A percentile compares a stretch with the other conserved stretches of the same genome.
phyloP scores from a whole-genome alignment of 257 asterid species.

The Ballota nigra region DNA sequence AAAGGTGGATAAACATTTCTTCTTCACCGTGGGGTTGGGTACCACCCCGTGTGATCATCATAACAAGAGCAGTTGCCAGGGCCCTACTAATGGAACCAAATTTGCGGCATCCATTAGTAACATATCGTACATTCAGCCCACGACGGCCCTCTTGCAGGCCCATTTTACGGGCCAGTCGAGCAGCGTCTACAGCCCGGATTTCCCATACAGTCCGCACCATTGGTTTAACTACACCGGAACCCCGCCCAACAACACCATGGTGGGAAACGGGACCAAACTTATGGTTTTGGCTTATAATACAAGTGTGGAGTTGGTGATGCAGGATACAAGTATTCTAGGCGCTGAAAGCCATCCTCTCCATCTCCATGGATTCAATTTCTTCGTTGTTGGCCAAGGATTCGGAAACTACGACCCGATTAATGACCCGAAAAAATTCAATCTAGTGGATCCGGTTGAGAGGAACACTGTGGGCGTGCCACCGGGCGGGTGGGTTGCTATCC shows the following conservation, averaged over 20 bases:
- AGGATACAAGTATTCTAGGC: conserved; percentile 10
- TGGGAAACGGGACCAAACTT: conserved; percentile 17
- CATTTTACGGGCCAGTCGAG: conserved; percentile 31
- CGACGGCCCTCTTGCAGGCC: conserved; percentile 38
- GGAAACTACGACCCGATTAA: conserved; percentile 20
- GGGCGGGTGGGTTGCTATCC: conserved; percentile 28
- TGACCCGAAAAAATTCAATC: conserved; percentile 16
- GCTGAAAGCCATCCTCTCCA: conserved; percentile 30
- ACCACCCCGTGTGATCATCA: conserved; percentile 18
- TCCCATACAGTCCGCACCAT: conserved; percentile 29
- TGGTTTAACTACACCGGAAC: conserved; percentile 30
- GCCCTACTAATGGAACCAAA: conserved; percentile 36
- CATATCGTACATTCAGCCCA: conserved; percentile 31
- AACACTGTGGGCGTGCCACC: conserved; percentile 24
- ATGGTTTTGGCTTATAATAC: conserved; percentile 13
- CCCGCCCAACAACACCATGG: conserved; percentile 24
- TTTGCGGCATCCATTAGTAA: conserved; percentile 40
- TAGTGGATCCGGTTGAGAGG: conserved; percentile 25
- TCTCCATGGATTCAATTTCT: conserved; percentile 28
- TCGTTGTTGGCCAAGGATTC: conserved; percentile 20
- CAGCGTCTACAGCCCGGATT: conserved; percentile 28
- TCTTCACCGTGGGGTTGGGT: conserved; percentile 23
- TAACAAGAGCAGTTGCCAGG: conserved; percentile 36
- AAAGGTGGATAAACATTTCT: conserved; percentile 25
- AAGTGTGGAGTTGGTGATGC: conserved; percentile 22